Percentiles rank a stretch among this genome's conserved stretches.
Evolutionary conservation across 192 early-diverging fungal genomes (phyloP).

Genomic region (Diversispora eburnea): DNA sequence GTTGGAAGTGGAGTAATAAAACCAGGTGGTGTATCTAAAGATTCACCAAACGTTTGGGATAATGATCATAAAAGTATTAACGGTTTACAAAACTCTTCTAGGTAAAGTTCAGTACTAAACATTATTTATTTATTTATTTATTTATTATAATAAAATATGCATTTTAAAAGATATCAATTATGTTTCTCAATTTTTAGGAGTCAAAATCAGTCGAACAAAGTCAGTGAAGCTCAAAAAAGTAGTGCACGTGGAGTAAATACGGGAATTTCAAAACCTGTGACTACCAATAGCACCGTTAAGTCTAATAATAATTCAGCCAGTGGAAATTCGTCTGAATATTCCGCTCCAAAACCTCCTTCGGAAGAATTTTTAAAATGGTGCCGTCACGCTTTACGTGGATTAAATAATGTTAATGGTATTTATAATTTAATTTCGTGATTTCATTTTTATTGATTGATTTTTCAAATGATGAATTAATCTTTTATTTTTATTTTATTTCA

Average conservation of each 20-base stretch:
- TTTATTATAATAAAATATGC: too few species aligned
- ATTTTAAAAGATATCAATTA: too few species aligned
- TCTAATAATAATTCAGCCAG: not conserved
- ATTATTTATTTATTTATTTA: not conserved
- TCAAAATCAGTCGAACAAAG: not conserved
- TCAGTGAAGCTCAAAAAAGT: not conserved
- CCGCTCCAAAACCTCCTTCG: constrained; percentile 41
- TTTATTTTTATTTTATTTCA: not conserved
- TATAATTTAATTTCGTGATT: not conserved
- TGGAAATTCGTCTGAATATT: constrained; percentile 29
- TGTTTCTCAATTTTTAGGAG: not conserved
- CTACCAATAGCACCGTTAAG: not conserved
- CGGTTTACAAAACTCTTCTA: not conserved
- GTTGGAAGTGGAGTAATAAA: not conserved
- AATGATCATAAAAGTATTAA: not conserved
- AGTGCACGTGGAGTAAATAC: constrained; percentile 10
- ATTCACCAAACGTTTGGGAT: constrained; percentile 7
- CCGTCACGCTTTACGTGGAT: constrained; percentile 55
- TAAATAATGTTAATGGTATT: constrained; percentile 54
- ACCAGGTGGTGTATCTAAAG: not conserved
- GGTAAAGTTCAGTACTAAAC: not conserved
- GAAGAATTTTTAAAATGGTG: constrained; percentile 76
- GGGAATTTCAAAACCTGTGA: constrained; percentile 24
- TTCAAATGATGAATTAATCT: not conserved
- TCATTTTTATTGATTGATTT: not conserved